Conservation (phyloP, 1,284 basidiomycete genomes). For the Cryptococcus sp. region DNA sequence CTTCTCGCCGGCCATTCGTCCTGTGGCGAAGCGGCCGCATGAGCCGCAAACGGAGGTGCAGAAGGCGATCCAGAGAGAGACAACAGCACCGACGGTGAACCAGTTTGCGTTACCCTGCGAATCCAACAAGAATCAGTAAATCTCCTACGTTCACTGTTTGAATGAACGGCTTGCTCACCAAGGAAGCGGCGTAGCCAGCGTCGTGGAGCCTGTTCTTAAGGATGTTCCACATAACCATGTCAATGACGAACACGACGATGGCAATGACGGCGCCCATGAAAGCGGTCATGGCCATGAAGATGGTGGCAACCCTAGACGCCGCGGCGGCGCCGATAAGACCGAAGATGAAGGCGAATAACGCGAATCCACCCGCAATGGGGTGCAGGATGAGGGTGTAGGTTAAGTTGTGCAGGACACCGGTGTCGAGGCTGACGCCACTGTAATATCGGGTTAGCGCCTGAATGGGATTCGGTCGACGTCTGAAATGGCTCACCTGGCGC, state of each 20-base stretch:
- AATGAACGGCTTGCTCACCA: constrained; percentile 55
- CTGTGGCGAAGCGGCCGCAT: constrained; percentile 62
- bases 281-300: constrained; percentile 70
- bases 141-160: neutral
- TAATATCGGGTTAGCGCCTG: neutral
- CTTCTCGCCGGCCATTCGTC: constrained; percentile 52
- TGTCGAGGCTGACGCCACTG: constrained; percentile 53
- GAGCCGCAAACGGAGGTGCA: constrained; percentile 67
- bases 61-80: constrained; percentile 65
- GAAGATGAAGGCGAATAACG: constrained; percentile 70
- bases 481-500: constrained; percentile 25
- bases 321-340: constrained; percentile 64
- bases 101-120: constrained; percentile 51
- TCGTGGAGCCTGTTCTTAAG: constrained; percentile 63
- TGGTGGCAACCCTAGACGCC: constrained; percentile 68
- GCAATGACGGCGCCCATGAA: constrained; percentile 66
- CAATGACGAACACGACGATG: constrained; percentile 69
- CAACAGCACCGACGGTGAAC: constrained; percentile 71
- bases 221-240: constrained; percentile 76
- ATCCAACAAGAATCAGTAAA: neutral
- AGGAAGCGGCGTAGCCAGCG: constrained; percentile 53
- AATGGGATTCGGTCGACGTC: too few species aligned
- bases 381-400: constrained; percentile 72
- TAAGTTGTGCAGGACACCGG: constrained; percentile 64
- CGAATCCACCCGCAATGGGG: constrained; percentile 71